A percentile compares a stretch with the other conserved stretches of the same genome.
phyloP scores from a whole-genome alignment of 2,329 filamentous ascomycete genomes.

The Cercospora sp. region DNA sequence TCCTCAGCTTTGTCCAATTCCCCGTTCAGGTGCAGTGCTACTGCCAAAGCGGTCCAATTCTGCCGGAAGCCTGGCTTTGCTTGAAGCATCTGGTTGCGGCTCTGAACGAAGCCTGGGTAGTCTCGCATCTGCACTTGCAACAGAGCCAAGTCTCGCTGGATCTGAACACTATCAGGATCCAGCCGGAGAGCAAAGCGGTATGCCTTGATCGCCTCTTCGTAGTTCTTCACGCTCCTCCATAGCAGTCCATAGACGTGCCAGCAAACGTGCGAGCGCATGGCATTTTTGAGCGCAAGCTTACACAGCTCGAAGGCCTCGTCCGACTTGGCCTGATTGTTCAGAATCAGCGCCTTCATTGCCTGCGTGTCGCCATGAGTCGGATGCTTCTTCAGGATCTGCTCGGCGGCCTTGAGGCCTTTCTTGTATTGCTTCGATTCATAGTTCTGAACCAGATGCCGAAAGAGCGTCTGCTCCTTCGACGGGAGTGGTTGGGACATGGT shows the following conservation, averaged over 20 bases:
- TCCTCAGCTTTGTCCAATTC: constrained; percentile 85
- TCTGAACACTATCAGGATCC: constrained; percentile 91
- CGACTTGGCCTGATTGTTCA: constrained; percentile 87
- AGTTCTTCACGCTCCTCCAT: constrained; percentile 93
- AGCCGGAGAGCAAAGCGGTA: constrained; percentile 94
- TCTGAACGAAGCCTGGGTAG: constrained; percentile 89
- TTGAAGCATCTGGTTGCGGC: constrained; percentile 82
- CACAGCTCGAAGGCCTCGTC: constrained; percentile 93
- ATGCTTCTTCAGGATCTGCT: constrained; percentile 92
- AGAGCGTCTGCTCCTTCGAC: constrained; percentile 90
- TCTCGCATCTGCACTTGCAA: constrained; percentile 96
- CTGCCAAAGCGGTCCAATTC: constrained; percentile 96
- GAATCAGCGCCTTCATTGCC: constrained; percentile 97
- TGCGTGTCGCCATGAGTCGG: constrained; percentile 97
- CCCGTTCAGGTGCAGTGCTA: constrained; percentile 88
- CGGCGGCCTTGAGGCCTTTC: constrained; percentile 79
- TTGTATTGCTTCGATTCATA: constrained; percentile 99
- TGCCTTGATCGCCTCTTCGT: constrained; percentile 97
- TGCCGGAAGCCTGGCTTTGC: constrained; percentile 77
- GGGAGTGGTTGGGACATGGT: constrained; percentile 49
- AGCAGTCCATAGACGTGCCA: constrained; percentile 98
- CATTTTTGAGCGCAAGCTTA: constrained; percentile 87
- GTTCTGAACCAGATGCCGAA: constrained; percentile 88
- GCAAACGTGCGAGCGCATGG: constrained; percentile 99
- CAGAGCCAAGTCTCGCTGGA: constrained; percentile 88